Base-by-base conservation (phyloP, 1,284 basidiomycete species). In the Vanrija sp. region DNA sequence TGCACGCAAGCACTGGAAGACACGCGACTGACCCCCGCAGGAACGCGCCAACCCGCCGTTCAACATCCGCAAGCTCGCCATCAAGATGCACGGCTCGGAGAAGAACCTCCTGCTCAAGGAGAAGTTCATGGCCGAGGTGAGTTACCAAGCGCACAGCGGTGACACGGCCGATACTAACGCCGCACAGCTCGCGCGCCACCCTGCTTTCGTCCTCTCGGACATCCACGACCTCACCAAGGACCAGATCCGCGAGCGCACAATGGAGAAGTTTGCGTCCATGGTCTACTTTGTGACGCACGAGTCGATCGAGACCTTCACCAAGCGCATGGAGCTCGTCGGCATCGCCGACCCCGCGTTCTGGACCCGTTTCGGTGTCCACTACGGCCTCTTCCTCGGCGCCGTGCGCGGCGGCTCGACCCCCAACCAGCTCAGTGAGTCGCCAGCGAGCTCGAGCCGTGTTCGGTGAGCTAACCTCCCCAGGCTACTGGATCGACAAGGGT, bases 141-240 rank as follows among this genome's bases (percentile, higher is more conserved):
- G 69, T 38, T 8, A 45, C 21, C 18, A 18, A 1, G 9, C 6
- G 38, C 28, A 38, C 19, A 38, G 10, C n/a, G 28, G 5, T 18
- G 40, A 12, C 21, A 28, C 3, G n/a, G 19, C 6, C 49, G 54
- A 44, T 26, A 54, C 53, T 55, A 38, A n/a, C 40, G 21, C 21
- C 15, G 1, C 18, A 12, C 44, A 77, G 73, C 73, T 79, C 57
- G 77, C 78, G 16, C 71, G 80, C 40, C 77, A 81, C 65, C 80
- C 80, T 7, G 74, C 78, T n/a, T 82, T 82, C 75, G 76, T 77
- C 64, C 71, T 80, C 26, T 75, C 73, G 43, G 82, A 83, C 70
- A 79, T 82, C 50, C 81, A 83, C 64, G 82, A 83, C 65, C 66
- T 83, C 12, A 74, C 77, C 40, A 82, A 82, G 68, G 80, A 80